Evolutionary conservation across 1,139 yeast species (phyloP), one percentile per base, ranked within the genome.

Genomic region (Insectozyma bohioensis): DNA sequence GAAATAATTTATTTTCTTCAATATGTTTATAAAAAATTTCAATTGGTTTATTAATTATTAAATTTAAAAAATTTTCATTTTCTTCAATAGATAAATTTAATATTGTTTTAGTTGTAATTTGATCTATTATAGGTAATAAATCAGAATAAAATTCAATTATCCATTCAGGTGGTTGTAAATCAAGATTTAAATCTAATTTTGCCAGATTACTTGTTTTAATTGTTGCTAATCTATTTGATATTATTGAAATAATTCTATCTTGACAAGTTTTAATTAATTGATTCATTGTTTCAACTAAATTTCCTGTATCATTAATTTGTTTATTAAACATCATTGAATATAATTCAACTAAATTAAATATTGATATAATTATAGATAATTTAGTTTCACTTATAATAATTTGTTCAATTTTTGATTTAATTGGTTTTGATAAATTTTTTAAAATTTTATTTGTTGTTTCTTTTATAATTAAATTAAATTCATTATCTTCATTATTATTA

Each of bases 121-220:
- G 64, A 44, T 77, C 82, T 34, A 77, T 62, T 3, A 73, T 52
- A 6, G 75, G 76, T 36, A 79, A 59, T 12, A 75, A 57, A 20
- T 70, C 78, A 1, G 72, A 53, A 42, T 75, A 64, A 47, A 75
- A 78, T 6, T 76, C 80, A 30, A 75, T 63, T 11, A 83, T 56
- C 94, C 92, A 84, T 42, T 81, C 87, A 0, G 92, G 90, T 6
- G 87, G 75, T 40, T 80, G 72, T 30, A 82, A 60, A 33, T 77
- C 80, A 26, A 63, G 62, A 38, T 63, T 59, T 41, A 53, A 52
- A 27, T 69, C 75, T 20, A 68, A 46, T 37, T 66, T 66, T 2
- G 76, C 67, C 47, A 59, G 61, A 35, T 66, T 63, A 27, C 67
- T 62, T 14, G 56, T 52, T 28, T 53, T 54, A n/a, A 72, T 58